A percentile compares a stretch with the other conserved stretches of the same genome.
Evolutionary conservation across 257 asterid genomes (phyloP).

Genomic region (Fraxinus quadrangulata): DNA sequence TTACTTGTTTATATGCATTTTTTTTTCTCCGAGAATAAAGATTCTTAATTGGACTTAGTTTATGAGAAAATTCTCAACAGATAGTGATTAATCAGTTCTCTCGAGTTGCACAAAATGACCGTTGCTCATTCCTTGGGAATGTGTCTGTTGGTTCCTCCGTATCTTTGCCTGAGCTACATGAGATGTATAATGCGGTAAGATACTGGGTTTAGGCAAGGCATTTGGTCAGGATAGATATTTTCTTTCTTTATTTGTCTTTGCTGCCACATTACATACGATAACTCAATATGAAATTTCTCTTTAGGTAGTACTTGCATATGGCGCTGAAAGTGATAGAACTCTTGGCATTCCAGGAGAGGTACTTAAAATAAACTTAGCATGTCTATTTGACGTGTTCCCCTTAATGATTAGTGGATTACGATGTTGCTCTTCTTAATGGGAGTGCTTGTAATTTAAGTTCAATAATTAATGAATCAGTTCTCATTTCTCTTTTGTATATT

Average conservation of each 20-base stretch:
- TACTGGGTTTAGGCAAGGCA: slow-evolving; percentile 13
- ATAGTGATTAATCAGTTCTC: slow-evolving; percentile 84
- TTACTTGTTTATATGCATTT: neutral
- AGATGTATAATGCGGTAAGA: slow-evolving; percentile 77
- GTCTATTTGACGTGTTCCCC: neutral
- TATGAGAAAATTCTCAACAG: slow-evolving; percentile 54
- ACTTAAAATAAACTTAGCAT: slow-evolving; percentile 22
- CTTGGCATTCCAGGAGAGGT: slow-evolving; percentile 93
- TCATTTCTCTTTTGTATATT: slow-evolving; percentile 7
- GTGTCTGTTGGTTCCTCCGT: slow-evolving; percentile 76
- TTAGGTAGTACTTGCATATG: slow-evolving; percentile 93
- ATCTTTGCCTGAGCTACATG: slow-evolving; percentile 76
- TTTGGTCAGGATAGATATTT: slow-evolving; percentile 7
- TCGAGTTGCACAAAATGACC: slow-evolving; percentile 67
- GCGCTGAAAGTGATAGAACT: slow-evolving; percentile 91
- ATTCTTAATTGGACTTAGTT: slow-evolving; percentile 42
- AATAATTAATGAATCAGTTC: slow-evolving; percentile 8
- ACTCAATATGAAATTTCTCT: slow-evolving; percentile 9
- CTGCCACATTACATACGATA: slow-evolving; percentile 6
- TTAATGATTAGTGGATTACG: no score
- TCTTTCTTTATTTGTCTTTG: slow-evolving; percentile 3
- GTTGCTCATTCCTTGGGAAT: slow-evolving; percentile 86
- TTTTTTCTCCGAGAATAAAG: slow-evolving; percentile 6
- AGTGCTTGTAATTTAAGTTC: no score
- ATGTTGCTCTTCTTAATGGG: no score